Percentiles rank a stretch among this genome's conserved stretches.
phyloP scores from a whole-genome alignment of 2,329 filamentous ascomycete species.

The Aspergillus sp. region DNA sequence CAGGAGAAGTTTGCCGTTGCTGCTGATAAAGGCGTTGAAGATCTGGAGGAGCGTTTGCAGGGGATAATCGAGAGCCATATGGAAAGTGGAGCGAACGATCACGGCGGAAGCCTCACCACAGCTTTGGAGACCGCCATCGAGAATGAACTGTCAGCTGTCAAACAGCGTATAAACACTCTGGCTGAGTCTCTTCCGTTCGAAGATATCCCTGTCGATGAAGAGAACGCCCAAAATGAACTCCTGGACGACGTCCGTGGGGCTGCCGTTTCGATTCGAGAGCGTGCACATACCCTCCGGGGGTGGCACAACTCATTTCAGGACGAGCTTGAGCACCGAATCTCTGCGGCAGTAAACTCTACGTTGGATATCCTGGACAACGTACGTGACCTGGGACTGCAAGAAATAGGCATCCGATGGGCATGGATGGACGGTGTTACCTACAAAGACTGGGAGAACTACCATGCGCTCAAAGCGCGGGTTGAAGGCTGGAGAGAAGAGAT shows the following conservation, averaged over 20 bases:
- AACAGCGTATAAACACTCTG: conserved; percentile 53
- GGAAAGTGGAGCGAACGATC: conserved; percentile 50
- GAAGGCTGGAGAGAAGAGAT: conserved; percentile 79
- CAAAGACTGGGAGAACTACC: conserved; percentile 94
- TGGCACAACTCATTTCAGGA: conserved; percentile 67
- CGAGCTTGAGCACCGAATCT: conserved; percentile 59
- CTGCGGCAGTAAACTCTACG: conserved; percentile 66
- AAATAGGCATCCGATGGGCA: conserved; percentile 88
- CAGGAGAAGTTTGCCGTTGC: conserved; percentile 79
- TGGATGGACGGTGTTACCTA: conserved; percentile 94
- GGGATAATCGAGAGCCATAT: conserved; percentile 66
- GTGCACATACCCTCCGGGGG: conserved; percentile 63
- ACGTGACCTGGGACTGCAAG: conserved; percentile 73
- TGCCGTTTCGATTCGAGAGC: conserved; percentile 64
- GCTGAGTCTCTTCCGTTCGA: conserved; percentile 49
- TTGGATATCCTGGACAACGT: conserved; percentile 75
- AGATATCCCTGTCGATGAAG: conserved; percentile 43
- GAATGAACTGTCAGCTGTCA: conserved; percentile 56
- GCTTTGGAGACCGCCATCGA: conserved; percentile 60
- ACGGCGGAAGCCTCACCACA: conserved; percentile 45
- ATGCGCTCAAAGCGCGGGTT: conserved; percentile 73
- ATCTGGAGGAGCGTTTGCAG: conserved; percentile 52
- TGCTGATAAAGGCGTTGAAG: conserved; percentile 70
- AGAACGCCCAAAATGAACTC: conserved; percentile 45
- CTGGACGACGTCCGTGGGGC: conserved; percentile 52